phyloP scores from a whole-genome alignment of 2,329 filamentous ascomycete genomes.

The Pochonia chlamydosporia region DNA sequence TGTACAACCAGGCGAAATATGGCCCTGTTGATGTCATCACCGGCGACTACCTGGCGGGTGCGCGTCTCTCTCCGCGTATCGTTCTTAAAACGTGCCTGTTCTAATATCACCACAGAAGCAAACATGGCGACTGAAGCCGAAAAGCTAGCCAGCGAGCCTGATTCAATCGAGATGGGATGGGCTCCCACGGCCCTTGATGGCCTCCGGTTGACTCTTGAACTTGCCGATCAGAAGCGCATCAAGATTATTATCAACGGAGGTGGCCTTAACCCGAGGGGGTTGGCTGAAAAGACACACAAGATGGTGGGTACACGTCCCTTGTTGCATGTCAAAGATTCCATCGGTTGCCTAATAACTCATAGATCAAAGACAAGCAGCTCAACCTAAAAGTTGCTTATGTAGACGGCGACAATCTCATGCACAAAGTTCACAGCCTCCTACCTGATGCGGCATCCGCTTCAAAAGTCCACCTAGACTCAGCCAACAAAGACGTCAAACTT shows the following conservation, averaged over 20 bases:
- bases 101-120: slow-evolving; percentile 19
- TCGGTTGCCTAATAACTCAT: not conserved
- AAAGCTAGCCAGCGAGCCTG: slow-evolving; percentile 1
- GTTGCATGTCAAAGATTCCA: no score
- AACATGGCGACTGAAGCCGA: slow-evolving; percentile 19
- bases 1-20: slow-evolving; percentile 22
- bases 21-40: slow-evolving; percentile 43
- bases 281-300: slow-evolving; percentile 31
- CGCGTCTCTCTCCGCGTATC: not conserved
- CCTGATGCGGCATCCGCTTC: not conserved
- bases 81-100: slow-evolving; percentile 11
- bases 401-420: slow-evolving; percentile 30
- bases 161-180: slow-evolving; percentile 13
- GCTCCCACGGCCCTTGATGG: slow-evolving; percentile 17
- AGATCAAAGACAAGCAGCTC: slow-evolving; percentile 20
- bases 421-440: slow-evolving; percentile 10
- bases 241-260: slow-evolving; percentile 53
- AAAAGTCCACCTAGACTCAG: slow-evolving; percentile 18
- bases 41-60: slow-evolving; percentile 45
- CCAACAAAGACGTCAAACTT: slow-evolving; percentile 15
- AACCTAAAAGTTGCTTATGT: slow-evolving; percentile 31
- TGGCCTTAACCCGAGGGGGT: slow-evolving; percentile 44
- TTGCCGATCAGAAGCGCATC: slow-evolving; percentile 38
- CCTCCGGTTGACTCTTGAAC: slow-evolving; percentile 22
- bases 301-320: slow-evolving; percentile 10